Evolutionary conservation across 176 grass and related monocot genomes (phyloP).

Genomic region (Cymbopogon citratus): DNA sequence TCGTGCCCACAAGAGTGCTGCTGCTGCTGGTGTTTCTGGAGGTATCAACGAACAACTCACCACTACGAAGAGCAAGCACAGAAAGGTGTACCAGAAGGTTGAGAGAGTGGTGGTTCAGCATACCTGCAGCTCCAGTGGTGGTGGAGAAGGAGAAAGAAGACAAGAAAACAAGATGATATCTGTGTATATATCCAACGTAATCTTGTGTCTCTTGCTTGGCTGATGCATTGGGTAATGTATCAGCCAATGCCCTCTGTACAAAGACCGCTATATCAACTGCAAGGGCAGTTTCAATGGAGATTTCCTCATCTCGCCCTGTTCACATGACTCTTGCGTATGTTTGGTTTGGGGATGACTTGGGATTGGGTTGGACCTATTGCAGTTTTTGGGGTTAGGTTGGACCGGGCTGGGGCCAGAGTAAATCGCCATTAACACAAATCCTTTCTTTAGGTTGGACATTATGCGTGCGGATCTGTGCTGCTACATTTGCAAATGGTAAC

Average conservation of each 20-base stretch:
- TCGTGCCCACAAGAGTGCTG: constrained; percentile 57
- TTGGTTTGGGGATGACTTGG: no score
- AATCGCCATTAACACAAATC: not conserved
- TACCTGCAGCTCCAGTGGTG: constrained; percentile 89
- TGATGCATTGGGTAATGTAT: not conserved
- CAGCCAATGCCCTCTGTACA: constrained; percentile 23
- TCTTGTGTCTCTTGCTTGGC: not conserved
- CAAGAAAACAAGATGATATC: constrained; percentile 67
- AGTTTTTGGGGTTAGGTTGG: no score
- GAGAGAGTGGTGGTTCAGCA: constrained; percentile 99
- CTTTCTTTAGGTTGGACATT: not conserved
- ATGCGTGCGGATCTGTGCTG: not conserved
- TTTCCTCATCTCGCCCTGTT: not conserved
- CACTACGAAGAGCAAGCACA: constrained; percentile 60
- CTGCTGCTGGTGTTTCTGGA: constrained; percentile 65
- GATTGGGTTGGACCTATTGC: no score
- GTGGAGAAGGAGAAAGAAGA: constrained; percentile 81
- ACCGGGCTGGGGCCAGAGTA: not conserved
- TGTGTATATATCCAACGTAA: not conserved
- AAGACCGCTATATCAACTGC: not conserved
- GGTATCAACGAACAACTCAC: constrained; percentile 74
- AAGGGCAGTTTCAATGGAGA: not conserved
- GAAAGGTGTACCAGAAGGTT: constrained; percentile 78
- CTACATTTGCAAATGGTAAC: not conserved
- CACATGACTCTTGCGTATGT: no score